Conservation (phyloP, 257 asterid species). For the Salvia hispanica region DNA sequence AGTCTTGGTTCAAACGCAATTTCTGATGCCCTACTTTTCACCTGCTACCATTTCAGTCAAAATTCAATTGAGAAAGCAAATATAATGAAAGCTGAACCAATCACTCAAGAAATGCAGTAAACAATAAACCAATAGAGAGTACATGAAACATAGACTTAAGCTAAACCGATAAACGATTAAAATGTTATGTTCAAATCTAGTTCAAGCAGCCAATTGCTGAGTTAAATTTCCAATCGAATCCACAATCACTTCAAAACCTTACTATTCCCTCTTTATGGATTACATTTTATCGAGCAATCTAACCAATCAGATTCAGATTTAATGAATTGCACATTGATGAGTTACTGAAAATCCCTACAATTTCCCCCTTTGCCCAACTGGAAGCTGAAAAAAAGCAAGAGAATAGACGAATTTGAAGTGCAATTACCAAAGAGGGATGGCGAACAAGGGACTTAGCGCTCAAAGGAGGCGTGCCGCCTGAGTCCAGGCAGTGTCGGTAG, state of each 20-base stretch:
- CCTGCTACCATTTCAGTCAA: conserved; percentile 51
- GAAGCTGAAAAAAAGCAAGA: background rate
- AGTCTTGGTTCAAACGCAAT: conserved; percentile 41
- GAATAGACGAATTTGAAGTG: background rate
- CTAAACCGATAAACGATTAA: background rate
- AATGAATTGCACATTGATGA: background rate
- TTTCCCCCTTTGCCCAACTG: background rate
- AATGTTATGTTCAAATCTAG: conserved; percentile 10
- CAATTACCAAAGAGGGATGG: conserved; percentile 67
- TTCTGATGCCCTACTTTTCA: conserved; percentile 43
- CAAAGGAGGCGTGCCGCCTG: conserved; percentile 42
- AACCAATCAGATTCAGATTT: conserved; percentile 13
- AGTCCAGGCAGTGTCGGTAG: conserved; percentile 47
- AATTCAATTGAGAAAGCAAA: conserved; percentile 10
- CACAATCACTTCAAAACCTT: background rate
- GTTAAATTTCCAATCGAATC: conserved; percentile 1
- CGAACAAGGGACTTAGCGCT: conserved; percentile 57
- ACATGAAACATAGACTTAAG: background rate
- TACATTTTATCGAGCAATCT: background rate
- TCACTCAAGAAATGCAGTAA: background rate
- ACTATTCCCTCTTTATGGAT: too few relatives aligned
- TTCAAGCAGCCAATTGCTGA: background rate
- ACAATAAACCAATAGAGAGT: background rate
- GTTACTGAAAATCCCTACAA: background rate
- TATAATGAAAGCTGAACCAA: background rate